These are phyloP conservation scores for Amesomyces nigricolor DNA, from an alignment of 2,329 filamentous ascomycete species.

Conservation along the genomic window DNA sequence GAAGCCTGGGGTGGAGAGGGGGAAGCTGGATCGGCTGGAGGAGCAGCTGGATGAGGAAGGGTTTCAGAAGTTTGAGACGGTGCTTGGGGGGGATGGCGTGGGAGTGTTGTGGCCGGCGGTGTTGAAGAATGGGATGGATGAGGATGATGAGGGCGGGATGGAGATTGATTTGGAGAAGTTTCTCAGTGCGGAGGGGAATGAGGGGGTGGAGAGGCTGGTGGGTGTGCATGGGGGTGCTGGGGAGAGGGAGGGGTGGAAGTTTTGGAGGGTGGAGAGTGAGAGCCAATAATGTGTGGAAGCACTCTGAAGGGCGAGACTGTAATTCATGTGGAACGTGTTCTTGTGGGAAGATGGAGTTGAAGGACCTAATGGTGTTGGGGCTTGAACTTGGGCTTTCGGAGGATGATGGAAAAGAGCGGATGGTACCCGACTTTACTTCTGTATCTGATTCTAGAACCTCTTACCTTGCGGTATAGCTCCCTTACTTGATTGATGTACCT, in stretches of 20 bases:
- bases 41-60: slow-evolving; percentile 61
- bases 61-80: slow-evolving; percentile 82
- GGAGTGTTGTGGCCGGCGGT: slow-evolving; percentile 93
- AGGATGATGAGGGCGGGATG: slow-evolving; percentile 73
- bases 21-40: slow-evolving; percentile 59
- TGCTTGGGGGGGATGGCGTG: slow-evolving; percentile 85
- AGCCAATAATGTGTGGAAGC: neutral
- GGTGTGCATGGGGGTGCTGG: slow-evolving; percentile 66
- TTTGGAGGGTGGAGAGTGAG: slow-evolving; percentile 63
- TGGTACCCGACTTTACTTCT: neutral
- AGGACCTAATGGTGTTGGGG: neutral
- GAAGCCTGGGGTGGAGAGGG: slow-evolving; percentile 55
- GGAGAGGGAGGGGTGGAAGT: slow-evolving; percentile 77
- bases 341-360: neutral
- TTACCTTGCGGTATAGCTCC: slow-evolving; percentile 10
- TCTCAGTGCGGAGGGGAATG: slow-evolving; percentile 73
- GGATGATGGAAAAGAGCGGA: neutral
- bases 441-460: slow-evolving; percentile 7
- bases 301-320: neutral
- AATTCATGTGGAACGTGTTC: neutral
- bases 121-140: slow-evolving; percentile 74
- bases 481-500: slow-evolving; percentile 3
- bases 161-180: slow-evolving; percentile 87
- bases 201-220: slow-evolving; percentile 81
- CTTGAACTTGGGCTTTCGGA: neutral